Evolutionary conservation across 169 alveolate genomes (phyloP).

Genomic region (Plasmodium cynomolgi): DNA sequence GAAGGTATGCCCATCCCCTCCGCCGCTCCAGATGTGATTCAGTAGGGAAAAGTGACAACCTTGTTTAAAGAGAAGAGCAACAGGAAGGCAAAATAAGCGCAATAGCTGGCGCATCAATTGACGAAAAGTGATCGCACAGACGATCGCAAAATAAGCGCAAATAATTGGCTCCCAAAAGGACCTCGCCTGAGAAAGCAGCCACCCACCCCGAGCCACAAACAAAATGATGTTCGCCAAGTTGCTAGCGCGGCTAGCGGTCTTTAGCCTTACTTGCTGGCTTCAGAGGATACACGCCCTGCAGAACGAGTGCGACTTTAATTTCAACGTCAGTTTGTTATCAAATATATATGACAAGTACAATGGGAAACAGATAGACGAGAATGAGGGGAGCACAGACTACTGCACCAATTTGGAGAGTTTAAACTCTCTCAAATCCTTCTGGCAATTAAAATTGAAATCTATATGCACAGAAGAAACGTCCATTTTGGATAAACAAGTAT

Average conservation of each 20-base stretch:
- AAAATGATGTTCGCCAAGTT: constrained; percentile 4
- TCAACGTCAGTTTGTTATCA: constrained; percentile 4
- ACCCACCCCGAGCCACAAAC: not conserved
- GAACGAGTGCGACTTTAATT: constrained; percentile 43
- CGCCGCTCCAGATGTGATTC: not conserved
- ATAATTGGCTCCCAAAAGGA: not conserved
- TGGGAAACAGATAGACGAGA: constrained; percentile 13
- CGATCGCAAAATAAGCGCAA: not conserved
- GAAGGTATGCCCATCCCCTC: not conserved
- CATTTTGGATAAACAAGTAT: constrained; percentile 60
- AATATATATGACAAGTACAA: constrained; percentile 54
- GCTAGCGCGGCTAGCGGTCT: not conserved
- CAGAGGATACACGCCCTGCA: constrained; percentile 1
- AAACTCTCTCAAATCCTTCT: constrained; percentile 27
- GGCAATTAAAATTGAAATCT: constrained; percentile 62
- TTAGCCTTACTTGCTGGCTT: not conserved
- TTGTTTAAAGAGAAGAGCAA: not conserved
- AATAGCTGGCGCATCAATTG: not conserved
- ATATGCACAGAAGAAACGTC: constrained; percentile 74
- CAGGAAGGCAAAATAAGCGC: not conserved
- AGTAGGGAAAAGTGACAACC: not conserved
- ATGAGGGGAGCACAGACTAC: not conserved
- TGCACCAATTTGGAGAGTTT: constrained; percentile 62
- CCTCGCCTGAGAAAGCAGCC: not conserved
- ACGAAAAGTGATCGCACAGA: not conserved